A percentile compares a stretch with the other conserved stretches of the same genome.
These are phyloP conservation scores for Arachnomyces sp. DNA, from an alignment of 2,329 filamentous ascomycete species.

Conservation along the genomic window DNA sequence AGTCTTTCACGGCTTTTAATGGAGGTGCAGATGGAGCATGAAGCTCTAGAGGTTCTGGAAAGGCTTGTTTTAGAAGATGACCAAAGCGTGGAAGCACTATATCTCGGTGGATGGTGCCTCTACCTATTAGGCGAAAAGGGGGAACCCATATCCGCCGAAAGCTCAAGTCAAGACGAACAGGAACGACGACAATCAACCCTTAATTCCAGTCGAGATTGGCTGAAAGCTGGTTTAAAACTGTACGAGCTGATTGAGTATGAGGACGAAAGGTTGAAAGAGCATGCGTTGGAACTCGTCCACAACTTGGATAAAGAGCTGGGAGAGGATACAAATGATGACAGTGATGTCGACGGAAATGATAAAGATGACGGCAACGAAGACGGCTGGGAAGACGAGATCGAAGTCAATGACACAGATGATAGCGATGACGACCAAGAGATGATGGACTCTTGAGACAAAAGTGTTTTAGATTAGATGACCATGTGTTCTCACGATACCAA, in stretches of 20 bases:
- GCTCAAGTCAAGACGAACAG: constrained; percentile 29
- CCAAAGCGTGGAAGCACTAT: constrained; percentile 91
- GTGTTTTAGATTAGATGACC: constrained; percentile 2
- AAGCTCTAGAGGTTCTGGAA: constrained; percentile 79
- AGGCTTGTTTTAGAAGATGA: constrained; percentile 82
- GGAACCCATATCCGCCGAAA: constrained; percentile 29
- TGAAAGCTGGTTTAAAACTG: constrained; percentile 72
- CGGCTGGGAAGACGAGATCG: constrained; percentile 48
- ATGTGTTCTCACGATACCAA: constrained; percentile 26
- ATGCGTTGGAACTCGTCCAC: constrained; percentile 37
- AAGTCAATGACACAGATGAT: constrained; percentile 40
- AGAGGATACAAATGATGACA: constrained; percentile 48
- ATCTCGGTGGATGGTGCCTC: constrained; percentile 89
- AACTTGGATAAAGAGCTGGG: constrained; percentile 59
- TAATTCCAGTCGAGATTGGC: constrained; percentile 72
- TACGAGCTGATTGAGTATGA: constrained; percentile 72
- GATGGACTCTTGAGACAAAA: constrained; percentile 38
- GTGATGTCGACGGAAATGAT: constrained; percentile 50
- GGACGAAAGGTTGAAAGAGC: constrained; percentile 38
- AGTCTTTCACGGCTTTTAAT: constrained; percentile 78
- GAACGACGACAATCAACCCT: constrained; percentile 56
- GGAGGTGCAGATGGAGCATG: constrained; percentile 78
- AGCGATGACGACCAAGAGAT: constrained; percentile 47
- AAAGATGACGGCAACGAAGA: constrained; percentile 41
- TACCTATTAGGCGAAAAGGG: constrained; percentile 55